Percentiles rank a stretch among this genome's conserved stretches.
phyloP scores from a whole-genome alignment of 2,329 filamentous ascomycete species.

The Dactylellina cionopaga region DNA sequence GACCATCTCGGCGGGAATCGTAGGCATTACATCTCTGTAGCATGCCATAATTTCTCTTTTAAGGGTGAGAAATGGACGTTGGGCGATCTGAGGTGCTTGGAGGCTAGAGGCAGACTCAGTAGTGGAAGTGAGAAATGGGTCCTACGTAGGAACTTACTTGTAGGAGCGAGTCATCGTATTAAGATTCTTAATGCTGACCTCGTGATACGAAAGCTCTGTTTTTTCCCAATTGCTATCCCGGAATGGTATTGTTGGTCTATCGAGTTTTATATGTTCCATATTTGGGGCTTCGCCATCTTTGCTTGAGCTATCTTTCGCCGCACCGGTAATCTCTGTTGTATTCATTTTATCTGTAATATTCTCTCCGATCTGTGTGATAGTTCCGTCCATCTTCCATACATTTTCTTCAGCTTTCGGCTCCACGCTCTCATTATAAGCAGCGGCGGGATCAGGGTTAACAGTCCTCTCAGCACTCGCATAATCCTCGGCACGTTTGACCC shows the following conservation, averaged over 20 bases:
- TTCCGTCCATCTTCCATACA: conserved; percentile 33
- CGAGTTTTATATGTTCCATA: neutral
- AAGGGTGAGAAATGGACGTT: conserved; percentile 89
- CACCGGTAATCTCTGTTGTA: conserved; percentile 1
- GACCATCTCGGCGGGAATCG: conserved; percentile 76
- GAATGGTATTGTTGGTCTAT: conserved; percentile 68
- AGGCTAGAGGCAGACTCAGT: too few relatives aligned
- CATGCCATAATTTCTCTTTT: conserved; percentile 82
- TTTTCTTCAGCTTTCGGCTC: conserved; percentile 15
- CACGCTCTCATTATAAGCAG: conserved; percentile 59
- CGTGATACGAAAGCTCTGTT: conserved; percentile 78
- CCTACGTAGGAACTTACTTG: conserved; percentile 66
- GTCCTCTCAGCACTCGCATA: conserved; percentile 79
- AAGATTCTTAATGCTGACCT: conserved; percentile 77
- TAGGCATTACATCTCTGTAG: conserved; percentile 85
- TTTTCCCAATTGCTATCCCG: conserved; percentile 80
- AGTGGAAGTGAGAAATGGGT: too few relatives aligned
- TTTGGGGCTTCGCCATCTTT: neutral
- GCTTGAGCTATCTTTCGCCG: neutral
- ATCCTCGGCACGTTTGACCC: conserved; percentile 75
- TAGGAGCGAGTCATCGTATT: conserved; percentile 86
- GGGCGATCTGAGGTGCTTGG: conserved; percentile 89
- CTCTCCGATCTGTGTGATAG: conserved; percentile 60
- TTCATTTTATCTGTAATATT: conserved; percentile 56
- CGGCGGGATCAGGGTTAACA: conserved; percentile 70